phyloP scores from a whole-genome alignment of 176 grass and related monocot species.

The Oryza nivara region DNA sequence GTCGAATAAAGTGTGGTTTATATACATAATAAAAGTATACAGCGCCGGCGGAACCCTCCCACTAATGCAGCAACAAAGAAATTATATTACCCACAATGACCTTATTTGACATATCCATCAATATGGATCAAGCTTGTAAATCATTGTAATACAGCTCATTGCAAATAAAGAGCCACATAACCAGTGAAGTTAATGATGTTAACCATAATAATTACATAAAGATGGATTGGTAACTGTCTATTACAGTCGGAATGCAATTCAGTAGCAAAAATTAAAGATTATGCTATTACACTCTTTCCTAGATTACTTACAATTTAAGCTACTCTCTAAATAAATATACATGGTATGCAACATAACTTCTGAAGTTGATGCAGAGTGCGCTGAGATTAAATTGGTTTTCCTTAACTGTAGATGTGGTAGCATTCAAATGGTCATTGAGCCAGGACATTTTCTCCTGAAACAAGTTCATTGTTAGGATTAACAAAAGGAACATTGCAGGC shows the following conservation, averaged over 20 bases:
- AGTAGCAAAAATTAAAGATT: not conserved
- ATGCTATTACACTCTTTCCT: not conserved
- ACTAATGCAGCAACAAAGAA: constrained; percentile 22
- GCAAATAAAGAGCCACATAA: constrained; percentile 11
- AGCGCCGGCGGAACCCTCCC: constrained; percentile 1
- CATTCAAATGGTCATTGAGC: constrained; percentile 38
- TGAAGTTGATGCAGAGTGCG: constrained; percentile 21
- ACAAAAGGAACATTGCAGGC: constrained; percentile 10
- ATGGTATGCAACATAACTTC: constrained; percentile 16
- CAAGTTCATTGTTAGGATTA: constrained; percentile 39
- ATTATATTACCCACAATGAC: constrained; percentile 7
- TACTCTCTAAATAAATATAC: not conserved
- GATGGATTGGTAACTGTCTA: constrained; percentile 18
- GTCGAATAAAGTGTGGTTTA: not conserved
- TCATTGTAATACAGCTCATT: not conserved
- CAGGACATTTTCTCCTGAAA: constrained; percentile 75
- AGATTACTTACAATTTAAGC: not conserved
- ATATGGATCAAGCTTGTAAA: constrained; percentile 9
- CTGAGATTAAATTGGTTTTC: constrained; percentile 19
- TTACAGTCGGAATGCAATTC: constrained; percentile 12
- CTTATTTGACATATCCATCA: constrained; percentile 33
- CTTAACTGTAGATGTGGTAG: not conserved
- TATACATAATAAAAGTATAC: constrained; percentile 24
- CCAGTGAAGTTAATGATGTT: constrained; percentile 18
- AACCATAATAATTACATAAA: not conserved